These are phyloP conservation scores for Elongisporangium prolatum DNA, from an alignment of 352 stramenopile species.

Conservation along the genomic window DNA sequence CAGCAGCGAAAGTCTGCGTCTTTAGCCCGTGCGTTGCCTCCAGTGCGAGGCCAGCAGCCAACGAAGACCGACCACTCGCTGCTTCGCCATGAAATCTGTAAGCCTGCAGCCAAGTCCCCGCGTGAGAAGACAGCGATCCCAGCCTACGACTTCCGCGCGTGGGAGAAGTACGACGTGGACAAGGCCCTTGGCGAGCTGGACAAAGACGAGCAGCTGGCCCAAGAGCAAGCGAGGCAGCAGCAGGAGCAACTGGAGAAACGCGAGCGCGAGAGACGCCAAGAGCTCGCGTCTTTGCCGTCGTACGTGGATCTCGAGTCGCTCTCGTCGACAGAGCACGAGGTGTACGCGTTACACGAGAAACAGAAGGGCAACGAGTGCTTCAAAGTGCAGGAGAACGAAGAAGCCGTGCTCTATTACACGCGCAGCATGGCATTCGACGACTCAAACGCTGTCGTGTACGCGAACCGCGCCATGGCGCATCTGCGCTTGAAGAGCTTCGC, in stretches of 20 bases:
- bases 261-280: slow-evolving; percentile 36
- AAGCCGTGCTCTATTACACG: slow-evolving; percentile 86
- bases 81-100: slow-evolving; percentile 11
- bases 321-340: slow-evolving; percentile 36
- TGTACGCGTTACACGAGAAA: slow-evolving; percentile 80
- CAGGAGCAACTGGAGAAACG: slow-evolving; percentile 32
- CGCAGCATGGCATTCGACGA: slow-evolving; percentile 82
- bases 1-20: slow-evolving; percentile 17
- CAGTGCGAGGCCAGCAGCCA: slow-evolving; percentile 45
- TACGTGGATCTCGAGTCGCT: slow-evolving; percentile 56
- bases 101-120: not conserved
- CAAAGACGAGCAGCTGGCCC: slow-evolving; percentile 28
- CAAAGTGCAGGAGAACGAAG: slow-evolving; percentile 75
- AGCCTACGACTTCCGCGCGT: slow-evolving; percentile 89
- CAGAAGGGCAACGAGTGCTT: slow-evolving; percentile 95
- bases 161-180: slow-evolving; percentile 90
- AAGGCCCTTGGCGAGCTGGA: slow-evolving; percentile 74
- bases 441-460: slow-evolving; percentile 70
- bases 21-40: slow-evolving; percentile 19
- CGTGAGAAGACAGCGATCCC: slow-evolving; percentile 35
- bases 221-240: slow-evolving; percentile 30
- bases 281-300: slow-evolving; percentile 51
- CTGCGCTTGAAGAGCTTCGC: slow-evolving; percentile 82
- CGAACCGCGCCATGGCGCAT: slow-evolving; percentile 84
- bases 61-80: slow-evolving; percentile 1